Conservation (phyloP, 305 asterid species). For the Coffea humblotiana region DNA sequence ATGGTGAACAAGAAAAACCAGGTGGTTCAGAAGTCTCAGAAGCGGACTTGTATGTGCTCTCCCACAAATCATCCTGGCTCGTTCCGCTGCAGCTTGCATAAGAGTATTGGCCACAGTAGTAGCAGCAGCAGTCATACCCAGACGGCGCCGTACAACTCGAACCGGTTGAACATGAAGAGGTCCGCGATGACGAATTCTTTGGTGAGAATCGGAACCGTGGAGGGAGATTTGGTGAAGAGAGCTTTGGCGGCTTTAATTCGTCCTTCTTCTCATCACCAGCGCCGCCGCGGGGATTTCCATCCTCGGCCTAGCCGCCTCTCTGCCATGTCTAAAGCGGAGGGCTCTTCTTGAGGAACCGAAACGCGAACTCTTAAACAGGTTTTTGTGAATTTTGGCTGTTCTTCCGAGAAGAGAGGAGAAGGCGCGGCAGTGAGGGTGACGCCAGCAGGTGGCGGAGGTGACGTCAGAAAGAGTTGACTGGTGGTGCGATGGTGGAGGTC, state of each 20-base stretch:
- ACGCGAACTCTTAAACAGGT: background rate
- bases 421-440: background rate
- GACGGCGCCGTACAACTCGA: conserved; percentile 23
- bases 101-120: background rate
- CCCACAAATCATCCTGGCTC: conserved; percentile 44
- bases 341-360: background rate
- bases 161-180: conserved; percentile 30
- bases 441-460: background rate
- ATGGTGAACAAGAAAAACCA: conserved; percentile 12
- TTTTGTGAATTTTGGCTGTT: too few species aligned
- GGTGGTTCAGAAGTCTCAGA: conserved; percentile 18
- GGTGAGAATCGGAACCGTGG: conserved; percentile 39
- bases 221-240: conserved; percentile 39
- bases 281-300: conserved; percentile 32
- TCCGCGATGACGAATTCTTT: conserved; percentile 39
- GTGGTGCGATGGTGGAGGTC: conserved; percentile 12
- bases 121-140: background rate
- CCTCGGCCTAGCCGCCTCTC: conserved; percentile 37
- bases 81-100: conserved; percentile 42
- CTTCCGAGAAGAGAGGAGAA: too few species aligned
- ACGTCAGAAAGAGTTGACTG: conserved; percentile 2
- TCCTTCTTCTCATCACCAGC: conserved; percentile 40
- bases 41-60: conserved; percentile 37
- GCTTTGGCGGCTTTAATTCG: conserved; percentile 40
- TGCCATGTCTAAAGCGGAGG: conserved; percentile 21